phyloP scores from a whole-genome alignment of 108 stramenopile genomes.

The Discostella pseudostelligera region DNA sequence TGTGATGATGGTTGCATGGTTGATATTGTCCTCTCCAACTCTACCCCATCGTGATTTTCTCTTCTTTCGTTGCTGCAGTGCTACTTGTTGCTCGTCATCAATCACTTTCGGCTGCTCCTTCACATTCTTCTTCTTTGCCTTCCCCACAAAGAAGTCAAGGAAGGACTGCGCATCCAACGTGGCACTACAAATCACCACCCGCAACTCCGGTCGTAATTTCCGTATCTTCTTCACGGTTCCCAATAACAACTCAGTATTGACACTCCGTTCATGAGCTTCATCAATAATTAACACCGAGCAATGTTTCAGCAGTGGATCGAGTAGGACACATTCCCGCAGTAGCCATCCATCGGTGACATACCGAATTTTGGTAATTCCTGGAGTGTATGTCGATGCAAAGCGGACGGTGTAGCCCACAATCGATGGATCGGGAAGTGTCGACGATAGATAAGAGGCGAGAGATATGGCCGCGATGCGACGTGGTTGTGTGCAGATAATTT shows the following conservation, averaged over 20 bases:
- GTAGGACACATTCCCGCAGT: conserved; percentile 81
- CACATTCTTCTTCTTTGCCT: not conserved
- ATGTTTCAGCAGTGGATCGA: conserved; percentile 87
- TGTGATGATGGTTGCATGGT: not conserved
- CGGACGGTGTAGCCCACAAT: conserved; percentile 81
- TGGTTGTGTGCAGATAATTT: conserved; percentile 91
- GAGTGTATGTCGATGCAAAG: conserved; percentile 67
- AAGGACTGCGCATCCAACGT: conserved; percentile 95
- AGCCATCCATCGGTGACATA: conserved; percentile 93
- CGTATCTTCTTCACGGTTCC: conserved; percentile 89
- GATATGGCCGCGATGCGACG: conserved; percentile 88
- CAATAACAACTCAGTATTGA: conserved; percentile 89
- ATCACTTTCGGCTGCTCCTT: conserved; percentile 42
- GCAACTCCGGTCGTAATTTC: conserved; percentile 67
- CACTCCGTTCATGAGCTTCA: conserved; percentile 93
- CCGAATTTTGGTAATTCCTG: conserved; percentile 60
- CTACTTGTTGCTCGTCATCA: not conserved
- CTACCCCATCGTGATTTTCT: conserved; percentile 48
- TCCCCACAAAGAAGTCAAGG: conserved; percentile 81
- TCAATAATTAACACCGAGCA: conserved; percentile 96
- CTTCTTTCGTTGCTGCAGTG: conserved; percentile 9
- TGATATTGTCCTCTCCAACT: conserved; percentile 12
- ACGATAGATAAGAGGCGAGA: conserved; percentile 77
- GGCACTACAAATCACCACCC: conserved; percentile 95
- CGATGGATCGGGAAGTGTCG: conserved; percentile 51